These are phyloP conservation scores for Stephanodiscus minutulus DNA, from an alignment of 108 stramenopile genomes.

Conservation along the genomic window DNA sequence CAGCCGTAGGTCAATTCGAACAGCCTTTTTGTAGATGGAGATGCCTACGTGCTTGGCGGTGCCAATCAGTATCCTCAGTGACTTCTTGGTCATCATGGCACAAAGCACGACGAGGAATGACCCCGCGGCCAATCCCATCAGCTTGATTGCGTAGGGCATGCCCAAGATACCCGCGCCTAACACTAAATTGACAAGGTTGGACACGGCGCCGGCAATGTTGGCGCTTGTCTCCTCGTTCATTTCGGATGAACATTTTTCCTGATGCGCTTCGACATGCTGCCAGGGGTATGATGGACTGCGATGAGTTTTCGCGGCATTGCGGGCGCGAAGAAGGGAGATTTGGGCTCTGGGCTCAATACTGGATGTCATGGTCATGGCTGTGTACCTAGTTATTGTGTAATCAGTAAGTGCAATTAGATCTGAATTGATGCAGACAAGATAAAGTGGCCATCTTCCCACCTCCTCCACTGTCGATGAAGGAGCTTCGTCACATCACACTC, in stretches of 20 bases:
- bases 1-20: conserved; percentile 47
- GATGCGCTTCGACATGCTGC: conserved; percentile 34
- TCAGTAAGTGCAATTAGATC: too few species aligned
- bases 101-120: conserved; percentile 58
- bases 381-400: not conserved
- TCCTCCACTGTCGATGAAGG: too few species aligned
- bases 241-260: conserved; percentile 14
- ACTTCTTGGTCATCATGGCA: conserved; percentile 65
- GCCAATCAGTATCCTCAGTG: conserved; percentile 66
- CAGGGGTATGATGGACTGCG: conserved; percentile 42
- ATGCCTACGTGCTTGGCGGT: conserved; percentile 81
- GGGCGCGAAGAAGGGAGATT: conserved; percentile 57
- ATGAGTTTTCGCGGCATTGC: conserved; percentile 48
- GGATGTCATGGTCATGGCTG: not conserved
- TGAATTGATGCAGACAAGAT: too few species aligned
- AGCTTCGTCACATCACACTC: too few species aligned
- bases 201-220: conserved; percentile 57
- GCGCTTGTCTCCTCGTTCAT: not conserved
- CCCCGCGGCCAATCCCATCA: conserved; percentile 79
- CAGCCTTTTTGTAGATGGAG: conserved; percentile 52
- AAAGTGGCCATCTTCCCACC: too few species aligned
- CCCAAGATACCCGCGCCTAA: conserved; percentile 89
- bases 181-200: conserved; percentile 87
- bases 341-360: conserved; percentile 21
- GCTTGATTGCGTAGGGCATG: conserved; percentile 81